These are phyloP conservation scores for Emericellopsis terricola DNA, from an alignment of 495 filamentous ascomycete species.

Conservation along the genomic window DNA sequence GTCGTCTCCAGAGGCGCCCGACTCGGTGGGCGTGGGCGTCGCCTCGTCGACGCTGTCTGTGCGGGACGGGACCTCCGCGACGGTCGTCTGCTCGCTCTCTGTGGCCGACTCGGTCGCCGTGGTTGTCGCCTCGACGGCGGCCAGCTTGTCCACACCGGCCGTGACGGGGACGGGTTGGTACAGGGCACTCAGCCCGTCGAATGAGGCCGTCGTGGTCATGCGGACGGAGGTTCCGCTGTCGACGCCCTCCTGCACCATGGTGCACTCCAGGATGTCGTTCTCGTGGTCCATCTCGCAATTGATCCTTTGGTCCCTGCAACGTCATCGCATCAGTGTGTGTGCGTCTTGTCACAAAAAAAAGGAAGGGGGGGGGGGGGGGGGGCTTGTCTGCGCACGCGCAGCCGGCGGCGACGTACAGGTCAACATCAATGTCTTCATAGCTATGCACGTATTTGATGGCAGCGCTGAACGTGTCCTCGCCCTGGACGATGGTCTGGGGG, in stretches of 20 bases:
- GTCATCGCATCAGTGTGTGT: too few species aligned
- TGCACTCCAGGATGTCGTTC: background rate
- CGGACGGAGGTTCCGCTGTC: conserved; percentile 7
- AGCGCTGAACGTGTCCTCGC: background rate
- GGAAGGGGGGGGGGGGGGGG: too few species aligned
- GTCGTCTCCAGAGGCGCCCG: conserved; percentile 15
- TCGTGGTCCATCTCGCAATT: background rate
- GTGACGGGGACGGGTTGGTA: conserved; percentile 14
- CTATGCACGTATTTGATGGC: background rate
- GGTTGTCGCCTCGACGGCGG: background rate
- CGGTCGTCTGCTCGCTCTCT: conserved; percentile 5
- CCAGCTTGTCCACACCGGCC: conserved; percentile 12
- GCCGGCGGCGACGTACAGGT: background rate
- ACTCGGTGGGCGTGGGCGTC: conserved; percentile 11
- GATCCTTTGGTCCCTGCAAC: background rate
- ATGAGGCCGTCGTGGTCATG: conserved; percentile 1
- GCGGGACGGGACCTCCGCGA: conserved; percentile 6
- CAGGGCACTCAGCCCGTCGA: too few species aligned
- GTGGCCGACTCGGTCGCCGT: background rate
- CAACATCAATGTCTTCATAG: background rate
- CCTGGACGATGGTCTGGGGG: background rate
- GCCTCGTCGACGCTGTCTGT: background rate
- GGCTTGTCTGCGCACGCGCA: too few species aligned
- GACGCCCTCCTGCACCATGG: conserved; percentile 8
- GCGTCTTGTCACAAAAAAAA: too few species aligned